Base-by-base conservation (phyloP, 2,329 filamentous ascomycete genomes). In the Parafenestella ontariensis region DNA sequence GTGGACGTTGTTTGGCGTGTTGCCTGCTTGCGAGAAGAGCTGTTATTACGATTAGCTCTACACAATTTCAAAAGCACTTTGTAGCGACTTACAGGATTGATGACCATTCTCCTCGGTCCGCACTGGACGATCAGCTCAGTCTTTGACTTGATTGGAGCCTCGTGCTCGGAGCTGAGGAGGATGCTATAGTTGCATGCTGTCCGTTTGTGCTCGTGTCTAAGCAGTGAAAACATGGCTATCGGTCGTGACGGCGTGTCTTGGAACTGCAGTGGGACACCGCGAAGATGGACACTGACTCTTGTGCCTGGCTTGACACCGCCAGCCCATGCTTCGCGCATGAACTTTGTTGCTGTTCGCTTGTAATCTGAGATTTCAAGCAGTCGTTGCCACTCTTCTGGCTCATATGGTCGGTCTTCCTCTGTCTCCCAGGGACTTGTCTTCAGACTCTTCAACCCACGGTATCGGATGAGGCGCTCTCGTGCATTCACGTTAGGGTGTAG, bases 1-100 rank as follows among this genome's bases (percentile, higher is more conserved):
- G 84, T 98, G 93, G 13, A 99, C 93, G 71, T 99, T 89, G 79
- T 98, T 98, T 43, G 92, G 91, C 0, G 94, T 97, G 71, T 89
- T 92, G 52, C 93, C 94, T n/a, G 86, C 83, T 71, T 91, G 87
- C 0, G 93, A 97, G 81, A 94, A 97, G 41, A 98, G 82, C 62
- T 72, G 18, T 21, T 2, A 1, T 34, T 45, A 50, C 57, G 46
- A 49, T 43, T 23, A 43, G n/a, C 18, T 42, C 15, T 5, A 21
- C 17, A 13, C n/a, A n/a, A 34, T n/a, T 1, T 18, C 7, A 26
- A 11, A 37, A 0, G 23, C 23, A 10, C 6, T 17, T 18, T 9
- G 11, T 15, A 10, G 6, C 5, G 10, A 57, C 70, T 66, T 64
- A 73, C 70, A 9, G 95, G 95, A 69, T 95, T 94, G 78, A 97